A percentile compares a stretch with the other conserved stretches of the same genome.
phyloP scores from a whole-genome alignment of 164 flowering plant species.

The Magnolia changhungtana region DNA sequence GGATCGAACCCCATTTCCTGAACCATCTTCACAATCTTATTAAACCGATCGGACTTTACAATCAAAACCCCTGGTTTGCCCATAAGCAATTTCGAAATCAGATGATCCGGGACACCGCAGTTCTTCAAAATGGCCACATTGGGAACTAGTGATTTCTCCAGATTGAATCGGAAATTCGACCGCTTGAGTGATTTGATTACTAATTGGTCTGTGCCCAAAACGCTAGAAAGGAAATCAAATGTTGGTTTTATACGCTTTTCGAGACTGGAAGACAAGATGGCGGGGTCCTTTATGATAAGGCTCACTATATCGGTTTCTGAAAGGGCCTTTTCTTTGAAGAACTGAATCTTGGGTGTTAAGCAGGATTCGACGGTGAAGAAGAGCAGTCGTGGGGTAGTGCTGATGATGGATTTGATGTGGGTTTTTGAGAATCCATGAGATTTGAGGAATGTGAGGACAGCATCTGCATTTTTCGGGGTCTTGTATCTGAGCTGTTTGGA shows the following conservation, averaged over 20 bases:
- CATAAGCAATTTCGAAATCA: not conserved
- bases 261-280: not conserved
- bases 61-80: not conserved
- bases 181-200: not conserved
- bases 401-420: not conserved
- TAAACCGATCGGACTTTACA: not conserved
- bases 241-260: not conserved
- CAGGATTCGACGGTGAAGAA: not conserved
- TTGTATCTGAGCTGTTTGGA: not conserved
- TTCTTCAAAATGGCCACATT: conserved; percentile 1
- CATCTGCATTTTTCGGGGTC: not conserved
- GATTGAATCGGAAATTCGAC: not conserved
- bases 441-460: not conserved
- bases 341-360: conserved; percentile 2
- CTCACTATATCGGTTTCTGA: not conserved
- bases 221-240: not conserved
- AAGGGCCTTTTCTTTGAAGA: not conserved
- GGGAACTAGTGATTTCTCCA: not conserved
- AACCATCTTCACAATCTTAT: not conserved
- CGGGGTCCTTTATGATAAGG: not conserved
- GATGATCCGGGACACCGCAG: not conserved
- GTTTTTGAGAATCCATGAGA: not conserved
- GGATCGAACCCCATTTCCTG: conserved; percentile 4
- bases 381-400: not conserved
- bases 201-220: not conserved